Conservation (phyloP, 352 stramenopile genomes). For the Globisporangium canariense region DNA sequence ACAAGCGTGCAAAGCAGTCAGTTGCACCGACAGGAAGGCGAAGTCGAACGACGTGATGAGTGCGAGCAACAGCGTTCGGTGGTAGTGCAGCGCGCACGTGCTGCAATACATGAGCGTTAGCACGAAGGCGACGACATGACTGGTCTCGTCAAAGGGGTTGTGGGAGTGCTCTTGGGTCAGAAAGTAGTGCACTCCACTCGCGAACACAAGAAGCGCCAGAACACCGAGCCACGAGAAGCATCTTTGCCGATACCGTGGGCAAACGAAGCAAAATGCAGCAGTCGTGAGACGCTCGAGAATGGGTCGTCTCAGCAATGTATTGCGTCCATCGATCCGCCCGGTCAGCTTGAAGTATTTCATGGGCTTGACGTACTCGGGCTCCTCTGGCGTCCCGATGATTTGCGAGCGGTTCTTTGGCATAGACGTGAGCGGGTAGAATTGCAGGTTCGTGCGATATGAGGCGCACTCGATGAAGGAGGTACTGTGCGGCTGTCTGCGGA, state of each 20-base stretch:
- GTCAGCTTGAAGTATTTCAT: slow-evolving; percentile 10
- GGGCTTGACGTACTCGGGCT: slow-evolving; percentile 7
- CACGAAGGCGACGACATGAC: neutral
- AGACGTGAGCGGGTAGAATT: neutral
- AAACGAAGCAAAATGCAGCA: neutral
- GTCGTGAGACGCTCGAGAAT: neutral
- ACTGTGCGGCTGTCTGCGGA: no score
- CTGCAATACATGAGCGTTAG: neutral
- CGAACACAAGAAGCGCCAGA: neutral
- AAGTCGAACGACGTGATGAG: slow-evolving; percentile 20
- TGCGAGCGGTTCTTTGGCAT: neutral
- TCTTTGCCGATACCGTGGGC: neutral
- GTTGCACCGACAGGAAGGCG: slow-evolving; percentile 13
- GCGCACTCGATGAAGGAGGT: slow-evolving; percentile 17
- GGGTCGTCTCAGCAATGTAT: slow-evolving; percentile 9
- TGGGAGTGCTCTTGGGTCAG: neutral
- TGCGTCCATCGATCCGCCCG: slow-evolving; percentile 5
- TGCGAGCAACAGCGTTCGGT: neutral
- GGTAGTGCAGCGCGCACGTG: neutral
- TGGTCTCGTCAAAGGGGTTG: neutral
- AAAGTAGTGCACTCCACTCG: neutral
- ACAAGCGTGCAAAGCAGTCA: no score
- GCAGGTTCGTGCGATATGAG: slow-evolving; percentile 12
- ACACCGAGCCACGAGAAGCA: neutral
- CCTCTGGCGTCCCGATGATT: neutral